phyloP scores from a whole-genome alignment of 768 basidiomycete genomes.

The Boletellus sp. region DNA sequence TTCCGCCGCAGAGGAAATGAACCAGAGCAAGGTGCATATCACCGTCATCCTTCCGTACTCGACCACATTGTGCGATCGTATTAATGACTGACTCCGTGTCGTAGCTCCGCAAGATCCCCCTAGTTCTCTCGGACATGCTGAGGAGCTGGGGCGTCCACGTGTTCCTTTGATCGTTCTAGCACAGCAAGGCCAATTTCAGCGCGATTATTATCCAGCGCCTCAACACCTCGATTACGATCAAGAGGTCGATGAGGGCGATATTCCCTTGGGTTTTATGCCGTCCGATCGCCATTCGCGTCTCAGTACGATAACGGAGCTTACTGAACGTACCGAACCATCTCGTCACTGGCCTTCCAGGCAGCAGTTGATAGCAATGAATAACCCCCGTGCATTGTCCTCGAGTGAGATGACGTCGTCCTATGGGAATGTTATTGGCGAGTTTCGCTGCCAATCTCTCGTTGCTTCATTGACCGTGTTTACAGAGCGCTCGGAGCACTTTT shows the following conservation, averaged over 20 bases:
- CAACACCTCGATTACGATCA: conserved; percentile 22
- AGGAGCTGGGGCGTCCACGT: conserved; percentile 40
- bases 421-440: conserved; percentile 57
- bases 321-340: conserved; percentile 61
- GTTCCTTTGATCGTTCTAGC: conserved; percentile 60
- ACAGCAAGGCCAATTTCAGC: conserved; percentile 46
- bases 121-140: conserved; percentile 22
- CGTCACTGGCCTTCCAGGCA: conserved; percentile 44
- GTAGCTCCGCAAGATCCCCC: conserved; percentile 17
- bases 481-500: conserved; percentile 23
- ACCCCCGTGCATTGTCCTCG: conserved; percentile 36
- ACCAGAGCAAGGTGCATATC: conserved; percentile 59
- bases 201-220: conserved; percentile 25
- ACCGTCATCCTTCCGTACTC: conserved; percentile 20
- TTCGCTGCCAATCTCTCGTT: neutral
- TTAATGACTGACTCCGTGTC: conserved; percentile 19
- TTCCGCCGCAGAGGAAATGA: conserved; percentile 35
- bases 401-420: conserved; percentile 52
- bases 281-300: conserved; percentile 37
- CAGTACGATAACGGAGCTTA: conserved; percentile 65
- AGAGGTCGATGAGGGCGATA: conserved; percentile 24
- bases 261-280: conserved; percentile 34
- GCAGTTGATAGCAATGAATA: conserved; percentile 37
- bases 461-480: conserved; percentile 5
- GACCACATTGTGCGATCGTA: conserved; percentile 11